These are phyloP conservation scores for Lathyrus sativus DNA, from an alignment of 306 rosid species.

Conservation along the genomic window DNA sequence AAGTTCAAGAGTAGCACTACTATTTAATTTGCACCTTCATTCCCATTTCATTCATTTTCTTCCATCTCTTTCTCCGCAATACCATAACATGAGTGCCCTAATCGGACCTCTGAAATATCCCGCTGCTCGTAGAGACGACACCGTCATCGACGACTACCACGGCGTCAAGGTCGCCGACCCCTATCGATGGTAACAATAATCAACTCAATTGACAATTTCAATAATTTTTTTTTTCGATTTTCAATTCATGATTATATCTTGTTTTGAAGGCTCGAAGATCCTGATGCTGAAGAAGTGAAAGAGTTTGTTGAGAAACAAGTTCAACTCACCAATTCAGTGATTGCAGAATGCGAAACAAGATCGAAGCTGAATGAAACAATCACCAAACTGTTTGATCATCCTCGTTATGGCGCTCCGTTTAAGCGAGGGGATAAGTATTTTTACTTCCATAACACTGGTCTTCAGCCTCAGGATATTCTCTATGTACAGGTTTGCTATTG, in stretches of 20 bases:
- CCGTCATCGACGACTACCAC: slow-evolving; percentile 77
- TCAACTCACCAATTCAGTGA: slow-evolving; percentile 69
- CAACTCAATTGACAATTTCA: not conserved
- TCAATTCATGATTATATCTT: not conserved
- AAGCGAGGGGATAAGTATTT: slow-evolving; percentile 71
- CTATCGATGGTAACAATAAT: slow-evolving; percentile 68
- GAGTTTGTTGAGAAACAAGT: slow-evolving; percentile 78
- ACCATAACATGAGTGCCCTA: slow-evolving; percentile 50
- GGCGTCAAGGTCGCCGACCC: slow-evolving; percentile 81
- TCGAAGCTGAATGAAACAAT: slow-evolving; percentile 65
- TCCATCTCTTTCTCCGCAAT: not conserved
- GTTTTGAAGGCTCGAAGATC: slow-evolving; percentile 84
- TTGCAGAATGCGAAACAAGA: slow-evolving; percentile 67
- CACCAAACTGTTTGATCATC: slow-evolving; percentile 82
- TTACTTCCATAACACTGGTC: slow-evolving; percentile 83
- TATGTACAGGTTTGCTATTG: slow-evolving; percentile 73
- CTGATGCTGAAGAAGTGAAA: slow-evolving; percentile 85
- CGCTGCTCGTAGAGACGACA: slow-evolving; percentile 64
- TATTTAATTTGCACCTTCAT: not conserved
- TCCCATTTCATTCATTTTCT: not conserved
- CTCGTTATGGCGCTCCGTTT: slow-evolving; percentile 75
- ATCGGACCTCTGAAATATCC: slow-evolving; percentile 58
- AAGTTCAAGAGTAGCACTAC: not conserved
- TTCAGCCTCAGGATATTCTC: slow-evolving; percentile 74
- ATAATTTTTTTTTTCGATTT: not conserved